Conservation (phyloP, 2,329 filamentous ascomycete species). For the Teratosphaeria epicoccoides region DNA sequence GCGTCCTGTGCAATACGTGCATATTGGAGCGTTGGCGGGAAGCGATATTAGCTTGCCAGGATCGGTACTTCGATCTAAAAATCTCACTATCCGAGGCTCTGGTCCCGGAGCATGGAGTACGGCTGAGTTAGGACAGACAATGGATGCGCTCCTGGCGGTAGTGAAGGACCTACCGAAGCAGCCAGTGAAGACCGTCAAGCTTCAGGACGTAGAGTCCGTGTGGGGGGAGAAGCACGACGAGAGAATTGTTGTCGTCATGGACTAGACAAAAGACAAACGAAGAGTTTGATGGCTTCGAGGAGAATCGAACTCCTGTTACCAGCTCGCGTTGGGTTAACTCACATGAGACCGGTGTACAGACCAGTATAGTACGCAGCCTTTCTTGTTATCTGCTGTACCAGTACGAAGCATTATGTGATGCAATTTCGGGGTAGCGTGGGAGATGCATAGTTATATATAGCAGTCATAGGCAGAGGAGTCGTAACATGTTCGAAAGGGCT, state of each 20-base stretch:
- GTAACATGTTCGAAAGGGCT: not conserved
- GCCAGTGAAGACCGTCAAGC: conserved; percentile 13
- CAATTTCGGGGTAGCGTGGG: not conserved
- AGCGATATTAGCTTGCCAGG: conserved; percentile 33
- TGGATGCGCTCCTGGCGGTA: conserved; percentile 15
- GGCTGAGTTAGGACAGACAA: conserved; percentile 11
- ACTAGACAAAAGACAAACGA: not conserved
- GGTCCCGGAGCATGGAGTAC: conserved; percentile 21
- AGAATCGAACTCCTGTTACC: not conserved
- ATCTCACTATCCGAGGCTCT: conserved; percentile 33
- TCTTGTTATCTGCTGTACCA: not conserved
- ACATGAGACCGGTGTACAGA: not conserved
- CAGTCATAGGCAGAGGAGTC: not conserved
- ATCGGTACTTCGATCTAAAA: conserved; percentile 37
- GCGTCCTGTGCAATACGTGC: conserved; percentile 43
- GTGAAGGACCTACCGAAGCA: conserved; percentile 13
- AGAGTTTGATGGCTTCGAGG: not conserved
- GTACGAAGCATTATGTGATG: not conserved
- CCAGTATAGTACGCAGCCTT: not conserved
- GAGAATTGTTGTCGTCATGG: conserved; percentile 12
- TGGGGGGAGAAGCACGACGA: conserved; percentile 15
- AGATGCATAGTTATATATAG: not conserved
- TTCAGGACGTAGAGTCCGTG: conserved; percentile 16
- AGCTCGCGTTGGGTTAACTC: not conserved
- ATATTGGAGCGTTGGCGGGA: conserved; percentile 39